A percentile compares a stretch with the other conserved stretches of the same genome.
phyloP scores from a whole-genome alignment of 2,329 filamentous ascomycete genomes.

The Penicillium sp. region DNA sequence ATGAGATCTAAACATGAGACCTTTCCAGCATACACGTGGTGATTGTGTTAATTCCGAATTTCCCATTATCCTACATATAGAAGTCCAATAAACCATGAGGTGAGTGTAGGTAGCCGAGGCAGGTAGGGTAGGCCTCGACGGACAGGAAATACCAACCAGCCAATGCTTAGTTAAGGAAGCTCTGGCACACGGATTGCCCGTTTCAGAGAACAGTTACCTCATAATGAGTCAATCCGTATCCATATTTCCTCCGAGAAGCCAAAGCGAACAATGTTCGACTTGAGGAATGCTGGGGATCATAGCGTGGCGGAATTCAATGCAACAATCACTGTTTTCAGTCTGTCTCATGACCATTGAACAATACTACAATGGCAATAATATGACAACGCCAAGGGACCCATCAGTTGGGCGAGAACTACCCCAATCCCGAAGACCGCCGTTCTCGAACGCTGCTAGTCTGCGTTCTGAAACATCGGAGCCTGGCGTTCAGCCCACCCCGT shows the following conservation, averaged over 20 bases:
- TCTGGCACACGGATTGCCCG: not conserved
- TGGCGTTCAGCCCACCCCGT: not conserved
- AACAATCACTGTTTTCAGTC: conserved; percentile 7
- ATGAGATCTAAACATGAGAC: too few species aligned
- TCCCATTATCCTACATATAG: too few species aligned
- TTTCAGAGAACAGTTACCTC: not conserved
- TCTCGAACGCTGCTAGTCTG: not conserved
- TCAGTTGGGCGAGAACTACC: too few species aligned
- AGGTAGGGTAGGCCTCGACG: too few species aligned
- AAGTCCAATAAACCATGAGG: too few species aligned
- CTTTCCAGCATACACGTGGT: too few species aligned
- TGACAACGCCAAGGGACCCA: not conserved
- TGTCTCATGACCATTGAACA: not conserved
- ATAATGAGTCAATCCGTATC: not conserved
- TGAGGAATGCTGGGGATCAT: conserved; percentile 9
- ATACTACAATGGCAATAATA: not conserved
- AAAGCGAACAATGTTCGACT: conserved; percentile 10
- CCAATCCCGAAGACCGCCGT: not conserved
- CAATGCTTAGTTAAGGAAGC: not conserved
- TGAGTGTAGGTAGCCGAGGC: too few species aligned
- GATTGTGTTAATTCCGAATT: too few species aligned
- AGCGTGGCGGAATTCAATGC: conserved; percentile 5
- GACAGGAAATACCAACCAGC: not conserved
- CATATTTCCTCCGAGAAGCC: not conserved
- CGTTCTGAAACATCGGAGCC: conserved; percentile 1